Conservation (phyloP, 2,329 filamentous ascomycete genomes). For the Alternaria arbusti region DNA sequence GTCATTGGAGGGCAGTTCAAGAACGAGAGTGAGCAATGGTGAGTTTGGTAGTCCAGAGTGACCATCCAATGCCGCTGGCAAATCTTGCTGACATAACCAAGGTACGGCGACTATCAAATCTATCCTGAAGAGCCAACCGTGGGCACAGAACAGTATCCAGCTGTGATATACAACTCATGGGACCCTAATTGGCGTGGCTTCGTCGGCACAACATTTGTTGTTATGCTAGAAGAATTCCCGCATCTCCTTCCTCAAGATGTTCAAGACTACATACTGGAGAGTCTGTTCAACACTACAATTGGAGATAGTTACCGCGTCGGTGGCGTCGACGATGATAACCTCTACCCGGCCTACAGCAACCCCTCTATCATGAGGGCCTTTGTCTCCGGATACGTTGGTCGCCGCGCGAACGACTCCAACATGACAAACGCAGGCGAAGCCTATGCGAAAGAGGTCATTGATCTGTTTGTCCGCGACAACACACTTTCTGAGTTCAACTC, state of each 20-base stretch:
- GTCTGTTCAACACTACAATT: slow-evolving; percentile 61
- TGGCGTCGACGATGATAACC: slow-evolving; percentile 64
- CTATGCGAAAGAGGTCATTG: slow-evolving; percentile 63
- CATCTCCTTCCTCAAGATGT: slow-evolving; percentile 53
- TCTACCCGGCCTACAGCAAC: slow-evolving; percentile 69
- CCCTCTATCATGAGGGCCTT: slow-evolving; percentile 69
- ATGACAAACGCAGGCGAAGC: slow-evolving; percentile 64
- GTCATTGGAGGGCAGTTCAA: slow-evolving; percentile 62
- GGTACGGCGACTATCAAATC: slow-evolving; percentile 60
- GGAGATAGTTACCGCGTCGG: slow-evolving; percentile 69
- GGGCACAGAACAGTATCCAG: slow-evolving; percentile 58
- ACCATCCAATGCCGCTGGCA: not conserved
- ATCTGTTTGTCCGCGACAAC: slow-evolving; percentile 61
- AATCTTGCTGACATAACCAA: not conserved
- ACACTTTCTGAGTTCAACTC: slow-evolving; percentile 69
- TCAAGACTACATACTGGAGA: slow-evolving; percentile 57
- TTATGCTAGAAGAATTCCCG: slow-evolving; percentile 65
- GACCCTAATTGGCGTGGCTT: slow-evolving; percentile 72
- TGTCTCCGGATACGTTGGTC: slow-evolving; percentile 65
- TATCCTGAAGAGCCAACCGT: slow-evolving; percentile 65
- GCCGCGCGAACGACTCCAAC: slow-evolving; percentile 60
- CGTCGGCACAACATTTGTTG: slow-evolving; percentile 64
- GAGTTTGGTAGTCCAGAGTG: slow-evolving; percentile 14
- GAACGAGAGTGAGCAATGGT: slow-evolving; percentile 62
- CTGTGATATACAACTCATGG: slow-evolving; percentile 63